Conservation (phyloP, 768 basidiomycete species). For the Harrya chromipes region DNA sequence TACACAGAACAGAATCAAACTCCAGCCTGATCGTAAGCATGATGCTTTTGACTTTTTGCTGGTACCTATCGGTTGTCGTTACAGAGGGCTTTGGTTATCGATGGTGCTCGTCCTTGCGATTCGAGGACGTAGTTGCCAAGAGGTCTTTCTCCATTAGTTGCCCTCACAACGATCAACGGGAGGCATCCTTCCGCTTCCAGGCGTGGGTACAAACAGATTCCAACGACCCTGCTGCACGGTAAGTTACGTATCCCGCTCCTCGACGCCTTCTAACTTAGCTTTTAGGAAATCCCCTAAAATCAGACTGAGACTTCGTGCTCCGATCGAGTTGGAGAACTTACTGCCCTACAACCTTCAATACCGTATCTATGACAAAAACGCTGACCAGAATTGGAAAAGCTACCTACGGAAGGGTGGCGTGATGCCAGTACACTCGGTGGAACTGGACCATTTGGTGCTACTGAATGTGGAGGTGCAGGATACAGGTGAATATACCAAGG, state of each 20-base stretch:
- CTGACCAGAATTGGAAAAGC: constrained; percentile 91
- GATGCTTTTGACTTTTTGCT: background rate
- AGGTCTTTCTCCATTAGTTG: constrained; percentile 79
- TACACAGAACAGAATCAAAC: constrained; percentile 70
- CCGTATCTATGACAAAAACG: constrained; percentile 95
- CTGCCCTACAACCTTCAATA: constrained; percentile 93
- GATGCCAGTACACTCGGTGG: constrained; percentile 96
- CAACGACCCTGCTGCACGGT: constrained; percentile 55
- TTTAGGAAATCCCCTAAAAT: constrained; percentile 81
- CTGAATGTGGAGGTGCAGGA: constrained; percentile 91
- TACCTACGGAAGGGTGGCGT: constrained; percentile 91
- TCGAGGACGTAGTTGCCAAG: constrained; percentile 79
- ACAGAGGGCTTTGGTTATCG: constrained; percentile 94
- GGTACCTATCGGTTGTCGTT: background rate
- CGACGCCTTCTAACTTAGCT: constrained; percentile 3
- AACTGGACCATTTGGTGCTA: constrained; percentile 83
- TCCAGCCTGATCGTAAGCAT: constrained; percentile 88
- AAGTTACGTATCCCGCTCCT: constrained; percentile 19
- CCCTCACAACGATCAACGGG: constrained; percentile 72
- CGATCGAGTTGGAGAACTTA: constrained; percentile 93
- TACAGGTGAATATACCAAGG: constrained; percentile 52
- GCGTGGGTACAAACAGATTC: constrained; percentile 81
- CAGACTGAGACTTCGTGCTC: constrained; percentile 82
- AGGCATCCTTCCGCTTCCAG: constrained; percentile 93
- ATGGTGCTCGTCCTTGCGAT: constrained; percentile 85